These are phyloP conservation scores for Phytophthora rubi DNA, from an alignment of 352 stramenopile species.

Conservation along the genomic window DNA sequence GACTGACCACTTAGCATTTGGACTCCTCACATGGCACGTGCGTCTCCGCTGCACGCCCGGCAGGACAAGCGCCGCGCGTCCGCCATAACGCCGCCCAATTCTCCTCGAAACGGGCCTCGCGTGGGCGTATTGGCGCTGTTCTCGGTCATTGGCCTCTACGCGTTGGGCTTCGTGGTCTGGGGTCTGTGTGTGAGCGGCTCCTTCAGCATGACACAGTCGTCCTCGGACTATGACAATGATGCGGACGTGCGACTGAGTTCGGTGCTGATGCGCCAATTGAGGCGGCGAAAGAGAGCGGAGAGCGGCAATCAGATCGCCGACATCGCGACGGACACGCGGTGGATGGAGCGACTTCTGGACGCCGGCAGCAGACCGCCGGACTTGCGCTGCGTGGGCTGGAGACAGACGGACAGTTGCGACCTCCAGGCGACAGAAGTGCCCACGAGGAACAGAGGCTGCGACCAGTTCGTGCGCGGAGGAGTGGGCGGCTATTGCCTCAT, in stretches of 20 bases:
- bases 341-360: slow-evolving; percentile 22
- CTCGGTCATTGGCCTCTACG: slow-evolving; percentile 36
- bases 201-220: slow-evolving; percentile 8
- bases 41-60: neutral
- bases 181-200: slow-evolving; percentile 21
- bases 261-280: slow-evolving; percentile 17
- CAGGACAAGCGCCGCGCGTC: slow-evolving; percentile 4
- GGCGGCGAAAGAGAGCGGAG: slow-evolving; percentile 17
- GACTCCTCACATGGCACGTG: slow-evolving; percentile 25
- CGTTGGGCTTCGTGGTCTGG: slow-evolving; percentile 38
- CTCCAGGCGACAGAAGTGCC: slow-evolving; percentile 30
- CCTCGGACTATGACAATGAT: slow-evolving; percentile 9
- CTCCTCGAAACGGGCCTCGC: slow-evolving; percentile 22
- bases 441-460: slow-evolving; percentile 47
- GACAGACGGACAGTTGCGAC: slow-evolving; percentile 53
- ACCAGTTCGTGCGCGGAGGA: slow-evolving; percentile 44
- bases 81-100: slow-evolving; percentile 19
- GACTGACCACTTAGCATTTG: slow-evolving; percentile 24
- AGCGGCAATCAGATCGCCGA: neutral
- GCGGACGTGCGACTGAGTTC: slow-evolving; percentile 19
- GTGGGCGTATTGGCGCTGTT: slow-evolving; percentile 31
- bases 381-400: slow-evolving; percentile 56
- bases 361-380: slow-evolving; percentile 22
- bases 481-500: slow-evolving; percentile 61
- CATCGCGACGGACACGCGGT: slow-evolving; percentile 1